A percentile compares a stretch with the other conserved stretches of the same genome.
These are phyloP conservation scores for Hygrophila difformis DNA, from an alignment of 257 asterid genomes.

Conservation along the genomic window DNA sequence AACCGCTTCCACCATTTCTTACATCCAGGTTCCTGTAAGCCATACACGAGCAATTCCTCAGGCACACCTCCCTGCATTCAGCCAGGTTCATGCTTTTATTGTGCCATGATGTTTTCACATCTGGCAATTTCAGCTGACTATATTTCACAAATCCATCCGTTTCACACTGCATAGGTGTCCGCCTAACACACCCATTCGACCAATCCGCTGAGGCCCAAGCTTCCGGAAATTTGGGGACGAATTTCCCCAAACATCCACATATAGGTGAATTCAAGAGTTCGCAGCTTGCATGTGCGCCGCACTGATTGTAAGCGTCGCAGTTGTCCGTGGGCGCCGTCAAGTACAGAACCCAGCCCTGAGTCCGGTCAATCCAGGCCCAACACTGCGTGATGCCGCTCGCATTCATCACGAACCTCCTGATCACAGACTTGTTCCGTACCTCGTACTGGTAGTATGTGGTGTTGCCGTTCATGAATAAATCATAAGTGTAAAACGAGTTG, in stretches of 20 bases:
- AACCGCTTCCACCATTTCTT: slow-evolving; percentile 14
- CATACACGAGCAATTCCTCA: slow-evolving; percentile 20
- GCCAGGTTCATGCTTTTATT: slow-evolving; percentile 11
- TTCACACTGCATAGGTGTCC: not conserved
- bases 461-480: too few species aligned
- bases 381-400: too few species aligned
- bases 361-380: too few species aligned
- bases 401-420: too few species aligned
- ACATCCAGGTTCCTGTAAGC: slow-evolving; percentile 22
- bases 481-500: too few species aligned
- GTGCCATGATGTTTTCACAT: slow-evolving; percentile 7
- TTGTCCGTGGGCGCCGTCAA: too few species aligned
- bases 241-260: not conserved
- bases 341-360: too few species aligned
- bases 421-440: too few species aligned
- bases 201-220: not conserved
- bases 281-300: not conserved
- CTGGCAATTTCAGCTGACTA: not conserved
- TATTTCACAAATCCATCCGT: not conserved
- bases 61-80: slow-evolving; percentile 20
- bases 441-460: too few species aligned
- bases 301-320: not conserved
- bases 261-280: not conserved
- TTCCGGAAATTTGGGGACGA: not conserved
- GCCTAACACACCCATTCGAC: not conserved